Base-by-base conservation (phyloP, 768 basidiomycete species). In the Auricularia sp. region DNA sequence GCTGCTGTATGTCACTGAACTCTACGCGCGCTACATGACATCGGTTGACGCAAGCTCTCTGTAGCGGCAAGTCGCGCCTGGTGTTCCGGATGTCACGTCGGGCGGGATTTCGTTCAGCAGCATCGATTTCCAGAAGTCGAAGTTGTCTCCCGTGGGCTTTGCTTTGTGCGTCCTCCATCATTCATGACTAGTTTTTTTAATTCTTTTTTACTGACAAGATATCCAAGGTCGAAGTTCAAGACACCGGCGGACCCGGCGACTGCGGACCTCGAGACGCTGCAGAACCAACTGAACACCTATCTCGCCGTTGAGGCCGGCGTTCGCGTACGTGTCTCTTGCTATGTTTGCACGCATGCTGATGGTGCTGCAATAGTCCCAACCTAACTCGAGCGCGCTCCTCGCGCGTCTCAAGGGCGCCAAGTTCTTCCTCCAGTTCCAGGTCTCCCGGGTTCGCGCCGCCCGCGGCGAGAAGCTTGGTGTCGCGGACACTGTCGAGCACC, bases 341-440 rank as follows among this genome's bases (percentile, higher is more conserved):
- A 29, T 29, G 29, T 29, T 29, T 29, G 29, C 0, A 29, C 29
- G 29, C 29, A 29, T 29, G 29, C 21, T 35, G 2, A 35, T 8
- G 18, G 16, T 59, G 24, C 14, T 10, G 8, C 54, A 13, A 10
- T 10, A 63, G 45, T 64, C 62, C 61, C 62, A 54, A 21, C 29
- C 65, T 13, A 34, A 44, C 58, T 62, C 54, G 7, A 35, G 42
- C 7, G 29, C 61, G 21, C 35, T 69, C 35, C 66, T 70, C 47
- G 64, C 35, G n/a, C 21, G 63, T 35, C 42, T 70, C 16, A 70
- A 70, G 63, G 36, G 63, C 34, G 61, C 59, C 59, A 69, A 69
- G 64, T 70, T 70, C 66, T 70, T 69, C 68, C 62, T 69, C 36
- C 66, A 65, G 62, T 69, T 70, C 65, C 69, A 70, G 62, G 65